Conservation (phyloP, 495 filamentous ascomycete genomes). For the Talaromyces adpressus region DNA sequence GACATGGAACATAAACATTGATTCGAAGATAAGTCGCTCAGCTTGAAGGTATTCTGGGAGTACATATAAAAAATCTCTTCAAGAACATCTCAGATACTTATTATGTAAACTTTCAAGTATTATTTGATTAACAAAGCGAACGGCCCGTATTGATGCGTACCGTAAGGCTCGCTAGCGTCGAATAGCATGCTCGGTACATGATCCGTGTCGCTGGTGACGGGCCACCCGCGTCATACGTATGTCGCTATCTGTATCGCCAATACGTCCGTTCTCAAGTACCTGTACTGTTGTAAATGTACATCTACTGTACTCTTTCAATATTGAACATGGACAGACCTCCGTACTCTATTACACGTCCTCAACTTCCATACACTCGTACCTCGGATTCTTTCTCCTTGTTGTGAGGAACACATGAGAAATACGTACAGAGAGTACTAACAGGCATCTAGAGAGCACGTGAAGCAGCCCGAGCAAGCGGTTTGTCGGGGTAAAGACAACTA, state of each 20-base stretch:
- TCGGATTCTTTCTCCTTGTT: not conserved
- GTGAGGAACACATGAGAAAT: not conserved
- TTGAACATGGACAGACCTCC: not conserved
- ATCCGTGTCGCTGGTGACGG: slow-evolving; percentile 13
- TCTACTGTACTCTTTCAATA: not conserved
- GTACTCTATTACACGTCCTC: not conserved
- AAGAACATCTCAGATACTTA: not conserved
- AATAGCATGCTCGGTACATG: not conserved
- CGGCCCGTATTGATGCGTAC: not conserved
- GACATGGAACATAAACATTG: not conserved
- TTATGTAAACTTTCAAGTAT: not conserved
- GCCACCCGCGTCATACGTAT: slow-evolving; percentile 6
- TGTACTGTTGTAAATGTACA: not conserved
- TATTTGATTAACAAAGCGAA: not conserved
- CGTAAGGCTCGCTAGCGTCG: not conserved
- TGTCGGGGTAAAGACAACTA: not conserved
- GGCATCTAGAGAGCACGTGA: not conserved
- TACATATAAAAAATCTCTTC: not conserved
- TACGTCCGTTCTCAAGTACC: not conserved
- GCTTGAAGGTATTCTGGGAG: not conserved
- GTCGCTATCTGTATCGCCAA: not conserved
- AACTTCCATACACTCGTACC: not conserved
- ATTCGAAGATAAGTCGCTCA: not conserved
- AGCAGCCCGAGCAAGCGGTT: not conserved
- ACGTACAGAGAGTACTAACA: not conserved